Base-by-base conservation (phyloP, 2,329 filamentous ascomycete species). In the Triangularia setosa region DNA sequence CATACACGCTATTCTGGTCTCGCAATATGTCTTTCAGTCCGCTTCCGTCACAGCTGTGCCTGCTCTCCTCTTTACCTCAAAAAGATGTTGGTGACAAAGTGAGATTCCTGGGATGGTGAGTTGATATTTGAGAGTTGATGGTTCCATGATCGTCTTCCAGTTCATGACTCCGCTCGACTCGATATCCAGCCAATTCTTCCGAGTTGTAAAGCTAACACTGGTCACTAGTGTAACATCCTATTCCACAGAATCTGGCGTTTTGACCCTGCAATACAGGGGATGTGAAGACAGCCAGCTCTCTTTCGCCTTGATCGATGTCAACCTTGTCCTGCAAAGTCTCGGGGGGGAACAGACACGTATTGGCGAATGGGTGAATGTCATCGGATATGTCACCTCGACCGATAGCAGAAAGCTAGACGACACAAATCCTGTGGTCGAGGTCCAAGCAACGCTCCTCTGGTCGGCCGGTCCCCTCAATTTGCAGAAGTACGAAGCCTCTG, bases 101-200 rank as follows among this genome's bases (percentile, higher is more conserved):
- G 66, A 89, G 94, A 66, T 96, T 98, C 76, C 78, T 98, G 59
- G 93, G 92, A 76, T 97, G 93, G 94, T 97, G 83, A 79, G 87
- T 78, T 9, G 28, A 28, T 11, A 25, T n/a, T 40, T 21, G 35
- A 25, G 28, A 24, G 8, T 11, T 25, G n/a, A 2, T 6, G 14
- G n/a, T 56, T 56, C 23, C 14, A n/a, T 28, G 24, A 56, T 28
- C 6, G 53, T 40, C 55, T 27, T 54, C 28, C 28, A 58, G 28
- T 35, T 24, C 28, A 6, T 28, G 33, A 44, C 28, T 58, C 33
- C 11, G 9, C n/a, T 12, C 27, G 40, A 14, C 55, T 59, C 30
- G 40, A 35, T 70, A 55, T 58, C 25, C 54, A 28, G 24, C 59
- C 30, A 33, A 33, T 24, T 23, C 24, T 53, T 8, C 48, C 7